Conservation (phyloP, 352 stramenopile species). For the Pythium phragmitis region DNA sequence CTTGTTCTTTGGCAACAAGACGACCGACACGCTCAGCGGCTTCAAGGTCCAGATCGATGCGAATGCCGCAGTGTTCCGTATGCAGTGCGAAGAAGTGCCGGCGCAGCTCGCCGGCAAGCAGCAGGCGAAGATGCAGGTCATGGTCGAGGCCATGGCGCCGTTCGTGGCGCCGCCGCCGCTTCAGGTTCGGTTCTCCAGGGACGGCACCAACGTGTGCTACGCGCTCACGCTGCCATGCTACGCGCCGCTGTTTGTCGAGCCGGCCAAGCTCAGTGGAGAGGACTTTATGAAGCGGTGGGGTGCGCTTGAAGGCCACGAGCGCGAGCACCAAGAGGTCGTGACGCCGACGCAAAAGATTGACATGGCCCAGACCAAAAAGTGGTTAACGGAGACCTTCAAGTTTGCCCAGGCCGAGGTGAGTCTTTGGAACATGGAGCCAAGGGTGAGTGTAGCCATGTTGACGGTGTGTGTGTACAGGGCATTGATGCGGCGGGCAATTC, state of each 20-base stretch:
- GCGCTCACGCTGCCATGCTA: conserved; percentile 80
- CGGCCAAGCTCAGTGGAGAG: conserved; percentile 85
- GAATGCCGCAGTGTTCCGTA: conserved; percentile 40
- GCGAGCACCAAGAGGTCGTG: conserved; percentile 93
- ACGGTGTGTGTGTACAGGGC: conserved; percentile 25
- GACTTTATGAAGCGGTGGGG: conserved; percentile 94
- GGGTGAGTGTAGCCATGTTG: no score
- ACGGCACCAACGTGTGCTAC: conserved; percentile 71
- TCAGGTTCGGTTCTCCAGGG: conserved; percentile 83
- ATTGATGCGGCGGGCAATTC: conserved; percentile 78
- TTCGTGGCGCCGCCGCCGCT: conserved; percentile 90
- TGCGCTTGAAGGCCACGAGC: conserved; percentile 88
- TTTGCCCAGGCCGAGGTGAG: conserved; percentile 83
- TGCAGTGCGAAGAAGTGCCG: conserved; percentile 71
- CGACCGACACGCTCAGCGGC: conserved; percentile 61
- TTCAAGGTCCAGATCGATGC: conserved; percentile 80
- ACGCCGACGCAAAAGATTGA: conserved; percentile 78
- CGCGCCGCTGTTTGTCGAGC: conserved; percentile 91
- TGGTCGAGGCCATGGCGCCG: conserved; percentile 91
- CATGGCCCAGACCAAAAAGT: conserved; percentile 73
- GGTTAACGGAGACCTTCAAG: conserved; percentile 88
- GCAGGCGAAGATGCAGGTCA: conserved; percentile 91
- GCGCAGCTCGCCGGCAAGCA: conserved; percentile 83
- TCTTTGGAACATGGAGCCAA: no score
- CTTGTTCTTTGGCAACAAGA: conserved; percentile 97